Evolutionary conservation across 106 monocot species (phyloP).

Genomic region (Allium sativum): DNA sequence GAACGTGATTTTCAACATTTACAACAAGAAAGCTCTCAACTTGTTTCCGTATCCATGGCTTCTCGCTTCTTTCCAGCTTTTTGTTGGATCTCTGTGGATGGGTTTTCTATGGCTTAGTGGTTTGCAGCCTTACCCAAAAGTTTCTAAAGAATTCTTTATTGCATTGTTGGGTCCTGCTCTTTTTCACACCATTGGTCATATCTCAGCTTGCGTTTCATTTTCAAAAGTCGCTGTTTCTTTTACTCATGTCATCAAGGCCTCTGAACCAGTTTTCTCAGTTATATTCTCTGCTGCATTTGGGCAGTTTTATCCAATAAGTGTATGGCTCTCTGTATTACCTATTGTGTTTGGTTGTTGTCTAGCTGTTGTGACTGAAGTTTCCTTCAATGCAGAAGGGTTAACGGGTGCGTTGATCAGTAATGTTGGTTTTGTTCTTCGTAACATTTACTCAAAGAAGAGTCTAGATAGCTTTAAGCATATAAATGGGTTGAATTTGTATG

Average conservation of each 20-base stretch:
- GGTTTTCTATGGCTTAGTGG: constrained; percentile 24
- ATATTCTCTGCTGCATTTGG: constrained; percentile 32
- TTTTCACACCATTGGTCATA: constrained; percentile 62
- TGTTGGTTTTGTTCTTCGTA: constrained; percentile 47
- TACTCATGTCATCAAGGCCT: constrained; percentile 56
- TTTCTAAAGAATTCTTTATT: constrained; percentile 22
- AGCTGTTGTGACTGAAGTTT: constrained; percentile 34
- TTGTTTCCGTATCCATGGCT: constrained; percentile 66
- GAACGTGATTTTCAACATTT: constrained; percentile 62
- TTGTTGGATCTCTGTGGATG: constrained; percentile 54
- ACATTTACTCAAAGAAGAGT: constrained; percentile 55
- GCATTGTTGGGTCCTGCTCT: constrained; percentile 46
- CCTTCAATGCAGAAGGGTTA: constrained; percentile 34
- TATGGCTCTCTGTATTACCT: constrained; percentile 32
- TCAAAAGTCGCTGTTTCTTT: constrained; percentile 58
- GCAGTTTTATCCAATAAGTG: constrained; percentile 29
- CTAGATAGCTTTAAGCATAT: constrained; percentile 31
- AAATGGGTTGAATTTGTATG: constrained; percentile 49
- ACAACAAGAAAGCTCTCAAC: constrained; percentile 57
- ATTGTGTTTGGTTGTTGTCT: constrained; percentile 31
- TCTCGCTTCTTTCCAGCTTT: constrained; percentile 56
- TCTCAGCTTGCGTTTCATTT: constrained; percentile 51
- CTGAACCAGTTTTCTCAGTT: constrained; percentile 60
- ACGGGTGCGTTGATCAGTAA: constrained; percentile 54
- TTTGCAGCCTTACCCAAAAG: constrained; percentile 28